Evolutionary conservation across 805 yeast species (phyloP).

Genomic region (Candida namnaoensis): DNA sequence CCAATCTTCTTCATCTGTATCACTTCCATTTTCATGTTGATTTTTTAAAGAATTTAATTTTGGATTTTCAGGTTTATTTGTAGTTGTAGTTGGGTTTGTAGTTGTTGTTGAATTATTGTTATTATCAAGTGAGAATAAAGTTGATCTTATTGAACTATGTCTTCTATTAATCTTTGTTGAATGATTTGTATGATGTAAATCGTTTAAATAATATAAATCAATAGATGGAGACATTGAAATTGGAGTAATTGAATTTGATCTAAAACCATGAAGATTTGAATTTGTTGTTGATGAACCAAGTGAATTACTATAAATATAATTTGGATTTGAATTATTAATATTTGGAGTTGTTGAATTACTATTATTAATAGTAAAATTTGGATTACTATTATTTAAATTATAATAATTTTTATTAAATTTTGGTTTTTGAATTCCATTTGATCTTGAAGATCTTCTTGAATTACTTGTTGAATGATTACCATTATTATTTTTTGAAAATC

Average conservation of each 20-base stretch:
- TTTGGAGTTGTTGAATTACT: not conserved
- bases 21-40: constrained; percentile 17
- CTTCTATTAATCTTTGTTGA: constrained; percentile 8
- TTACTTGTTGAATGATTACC: constrained; percentile 1
- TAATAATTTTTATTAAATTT: constrained; percentile 1
- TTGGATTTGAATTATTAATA: too few relatives aligned
- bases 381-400: not conserved
- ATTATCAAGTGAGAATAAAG: constrained; percentile 22
- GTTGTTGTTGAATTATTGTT: constrained; percentile 30
- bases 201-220: constrained; percentile 6
- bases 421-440: constrained; percentile 17
- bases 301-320: too few relatives aligned
- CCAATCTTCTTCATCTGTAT: constrained; percentile 98
- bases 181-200: not conserved
- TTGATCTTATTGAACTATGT: constrained; percentile 28
- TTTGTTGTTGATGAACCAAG: too few relatives aligned
- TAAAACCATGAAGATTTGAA: constrained; percentile 4
- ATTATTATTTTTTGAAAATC: constrained; percentile 4
- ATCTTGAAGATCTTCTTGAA: constrained; percentile 6
- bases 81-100: constrained; percentile 4
- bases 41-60: constrained; percentile 15
- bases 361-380: constrained; percentile 1
- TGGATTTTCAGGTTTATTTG: constrained; percentile 18
- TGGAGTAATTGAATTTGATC: constrained; percentile 28
- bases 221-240: constrained; percentile 20